Percentiles rank a stretch among this genome's conserved stretches.
Evolutionary conservation across 306 rosid species (phyloP).

Genomic region (Pueraria montana): DNA sequence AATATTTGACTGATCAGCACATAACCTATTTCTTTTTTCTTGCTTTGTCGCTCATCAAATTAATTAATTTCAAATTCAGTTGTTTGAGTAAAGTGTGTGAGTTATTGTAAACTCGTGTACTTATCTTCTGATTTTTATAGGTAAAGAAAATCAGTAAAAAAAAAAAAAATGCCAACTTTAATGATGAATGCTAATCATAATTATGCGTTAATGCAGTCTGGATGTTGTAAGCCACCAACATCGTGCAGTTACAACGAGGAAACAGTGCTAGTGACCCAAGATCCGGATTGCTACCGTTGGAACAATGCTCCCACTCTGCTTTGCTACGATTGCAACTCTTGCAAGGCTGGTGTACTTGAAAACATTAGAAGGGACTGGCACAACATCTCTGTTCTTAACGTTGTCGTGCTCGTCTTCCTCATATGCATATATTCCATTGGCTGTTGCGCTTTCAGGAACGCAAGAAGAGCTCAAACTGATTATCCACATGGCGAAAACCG

Average conservation of each 20-base stretch:
- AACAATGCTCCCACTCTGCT: slow-evolving; percentile 65
- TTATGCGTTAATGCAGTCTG: slow-evolving; percentile 61
- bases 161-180: no score
- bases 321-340: slow-evolving; percentile 86
- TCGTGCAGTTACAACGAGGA: slow-evolving; percentile 67
- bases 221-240: slow-evolving; percentile 92
- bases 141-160: no score
- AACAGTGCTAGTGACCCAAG: slow-evolving; percentile 49
- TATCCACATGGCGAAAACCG: slow-evolving; percentile 76
- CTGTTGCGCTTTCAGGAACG: slow-evolving; percentile 88
- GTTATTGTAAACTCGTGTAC: no score
- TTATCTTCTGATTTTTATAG: no score
- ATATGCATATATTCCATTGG: slow-evolving; percentile 78
- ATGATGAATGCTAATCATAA: no score
- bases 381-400: slow-evolving; percentile 77
- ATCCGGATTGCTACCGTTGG: slow-evolving; percentile 83
- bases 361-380: slow-evolving; percentile 80
- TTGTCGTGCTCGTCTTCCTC: slow-evolving; percentile 70
- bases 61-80: no score
- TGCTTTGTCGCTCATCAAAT: no score
- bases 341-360: slow-evolving; percentile 92
- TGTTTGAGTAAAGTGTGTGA: no score
- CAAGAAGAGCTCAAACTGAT: slow-evolving; percentile 68
- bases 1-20: no score
- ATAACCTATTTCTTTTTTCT: no score